Evolutionary conservation across 2,329 filamentous ascomycete genomes (phyloP), one percentile per base, ranked within the genome.

Genomic region (Lachnellula hyalina): DNA sequence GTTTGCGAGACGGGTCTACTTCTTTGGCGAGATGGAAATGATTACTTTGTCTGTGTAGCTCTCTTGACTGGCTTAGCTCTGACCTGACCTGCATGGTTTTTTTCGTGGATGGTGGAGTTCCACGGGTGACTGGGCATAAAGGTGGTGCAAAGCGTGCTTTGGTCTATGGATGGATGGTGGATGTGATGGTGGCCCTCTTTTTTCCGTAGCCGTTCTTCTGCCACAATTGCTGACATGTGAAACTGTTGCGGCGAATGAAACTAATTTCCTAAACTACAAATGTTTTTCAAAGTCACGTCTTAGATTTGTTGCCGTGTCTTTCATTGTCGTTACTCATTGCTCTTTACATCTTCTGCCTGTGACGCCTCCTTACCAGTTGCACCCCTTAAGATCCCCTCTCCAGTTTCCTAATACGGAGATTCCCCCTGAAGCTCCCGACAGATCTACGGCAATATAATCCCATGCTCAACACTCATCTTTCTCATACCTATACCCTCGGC

Each of bases 11-110:
- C 47, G 53, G 59, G 19, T 15, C 34, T 40, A 47, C 42, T 38
- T 49, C 36, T 40, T 44, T 51, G 55, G 47, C 5, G 44, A 5
- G 34, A 12, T 23, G 44, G 19, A 44, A 53, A 57, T 59, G 57
- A 32, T 53, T 54, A 49, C 54, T 62, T 57, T 60, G 54, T 58
- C 53, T 60, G 58, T 58, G 53, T 58, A 58, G 48, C 54, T 58
- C 51, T 38, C 23, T 21, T 15, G 11, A 12, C n/a, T 57, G 44
- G 47, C 44, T 52, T 57, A 48, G 52, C 53, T 54, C 23, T 40
- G n/a, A 40, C 36, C n/a, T 17, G 36, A 40, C 36, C 9, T 48
- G 32, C 32, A 41, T 44, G 53, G 34, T n/a, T 25, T 45, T 34
- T 42, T 44, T 17, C 17, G 21, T 44, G 35, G 51, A 25, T 52